phyloP scores from a whole-genome alignment of 805 yeast genomes.

The Isabelozyma pseudorhagii region DNA sequence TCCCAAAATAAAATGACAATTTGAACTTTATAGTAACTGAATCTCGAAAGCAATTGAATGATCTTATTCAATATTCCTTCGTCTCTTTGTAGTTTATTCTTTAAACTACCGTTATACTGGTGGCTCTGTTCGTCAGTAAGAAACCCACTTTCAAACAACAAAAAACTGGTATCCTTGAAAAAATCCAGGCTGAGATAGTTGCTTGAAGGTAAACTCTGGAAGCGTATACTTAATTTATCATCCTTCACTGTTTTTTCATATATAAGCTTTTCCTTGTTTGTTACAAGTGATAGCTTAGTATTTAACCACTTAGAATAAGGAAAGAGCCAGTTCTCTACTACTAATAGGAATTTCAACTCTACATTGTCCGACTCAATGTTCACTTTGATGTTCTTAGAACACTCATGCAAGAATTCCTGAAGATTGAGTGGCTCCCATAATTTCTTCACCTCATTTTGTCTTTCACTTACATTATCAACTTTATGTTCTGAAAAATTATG shows the following conservation, averaged over 20 bases:
- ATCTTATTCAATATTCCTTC: constrained; percentile 31
- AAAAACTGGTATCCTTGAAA: constrained; percentile 38
- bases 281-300: constrained; percentile 38
- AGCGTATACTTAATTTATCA: constrained; percentile 24
- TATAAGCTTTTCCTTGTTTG: constrained; percentile 21
- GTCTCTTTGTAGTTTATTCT: constrained; percentile 37
- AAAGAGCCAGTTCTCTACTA: constrained; percentile 48
- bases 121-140: constrained; percentile 12
- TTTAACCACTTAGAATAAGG: constrained; percentile 50
- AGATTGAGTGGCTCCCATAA: constrained; percentile 51
- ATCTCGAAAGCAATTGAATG: constrained; percentile 27
- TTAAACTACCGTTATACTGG: constrained; percentile 10
- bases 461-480: constrained; percentile 12
- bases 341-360: constrained; percentile 34
- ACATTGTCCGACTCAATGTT: constrained; percentile 15
- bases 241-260: constrained; percentile 23
- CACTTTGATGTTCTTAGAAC: constrained; percentile 23
- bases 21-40: constrained; percentile 36
- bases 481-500: constrained; percentile 6
- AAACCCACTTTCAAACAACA: constrained; percentile 54
- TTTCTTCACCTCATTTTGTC: constrained; percentile 33
- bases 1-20: constrained; percentile 45
- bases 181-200: constrained; percentile 31
- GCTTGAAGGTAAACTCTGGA: constrained; percentile 42
- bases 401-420: constrained; percentile 23